Evolutionary conservation across 2,329 filamentous ascomycete species (phyloP), one percentile per base, ranked within the genome.

Genomic region (Colletotrichum gloeosporioides): DNA sequence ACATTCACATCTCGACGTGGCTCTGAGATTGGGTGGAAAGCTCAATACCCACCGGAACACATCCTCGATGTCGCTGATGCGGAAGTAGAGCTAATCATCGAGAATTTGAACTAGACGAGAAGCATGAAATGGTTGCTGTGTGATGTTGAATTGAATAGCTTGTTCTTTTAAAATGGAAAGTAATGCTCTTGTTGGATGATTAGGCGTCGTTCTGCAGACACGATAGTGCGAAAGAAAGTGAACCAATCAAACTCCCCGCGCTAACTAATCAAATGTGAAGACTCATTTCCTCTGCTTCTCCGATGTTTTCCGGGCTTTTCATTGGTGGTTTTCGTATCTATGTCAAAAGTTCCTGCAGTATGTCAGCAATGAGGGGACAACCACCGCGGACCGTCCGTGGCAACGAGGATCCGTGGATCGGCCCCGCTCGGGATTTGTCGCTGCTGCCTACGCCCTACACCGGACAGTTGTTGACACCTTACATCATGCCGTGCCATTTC

Each of bases 21-120:
- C 2, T 79, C 77, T 22, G 78, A 82, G 25, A 81, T 90, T 53
- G 88, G 88, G 0, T 90, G 89, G 89, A 84, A 81, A 69, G 82
- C 89, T 1, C 71, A 83, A 18, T 88, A 85, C 76, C 36, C 79
- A 1, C 79, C 88, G 1, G 81, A 87, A 67, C 87, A 90, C 80
- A 87, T 90, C 13, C 77, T 91, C 1, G 85, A 89, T 62, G 80
- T 79, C 34, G 86, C 86, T 2, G 86, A 87, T 61, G 85, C 81
- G 0, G 89, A 90, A 73, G 88, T 90, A 3, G 85, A 87, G 13
- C 72, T 87, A 22, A 88, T 68, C 32, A 13, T 68, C 59, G 3
- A 15, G 0, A 34, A 25, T 15, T 34, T 62, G 29, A 34, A 13
- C 3, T 32, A 62, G n/a, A 8, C 3, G 3, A 49, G n/a, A 13